Conservation (phyloP, 108 stramenopile species). For the Skeletonema menzelii region DNA sequence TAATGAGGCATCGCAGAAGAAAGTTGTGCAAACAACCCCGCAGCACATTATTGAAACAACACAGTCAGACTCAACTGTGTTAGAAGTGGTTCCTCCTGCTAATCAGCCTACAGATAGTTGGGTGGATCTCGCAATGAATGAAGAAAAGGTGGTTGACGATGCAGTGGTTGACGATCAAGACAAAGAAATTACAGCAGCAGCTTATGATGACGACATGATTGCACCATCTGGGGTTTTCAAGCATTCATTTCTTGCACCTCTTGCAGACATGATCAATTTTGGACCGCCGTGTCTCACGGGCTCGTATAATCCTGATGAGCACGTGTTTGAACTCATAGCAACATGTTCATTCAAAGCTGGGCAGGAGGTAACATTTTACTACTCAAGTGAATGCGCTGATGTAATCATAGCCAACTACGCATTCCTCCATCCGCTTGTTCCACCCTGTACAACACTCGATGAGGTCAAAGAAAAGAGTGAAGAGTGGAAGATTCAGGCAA, state of each 20-base stretch:
- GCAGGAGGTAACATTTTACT: constrained; percentile 88
- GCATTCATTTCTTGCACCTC: constrained; percentile 83
- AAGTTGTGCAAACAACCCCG: neutral
- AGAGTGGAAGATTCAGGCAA: constrained; percentile 24
- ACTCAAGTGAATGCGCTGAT: constrained; percentile 78
- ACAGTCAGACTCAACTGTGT: constrained; percentile 30
- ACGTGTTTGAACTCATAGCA: constrained; percentile 76
- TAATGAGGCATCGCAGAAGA: neutral
- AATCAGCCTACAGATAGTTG: constrained; percentile 52
- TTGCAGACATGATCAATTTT: constrained; percentile 86
- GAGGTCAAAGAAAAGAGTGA: constrained; percentile 38
- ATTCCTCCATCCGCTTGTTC: constrained; percentile 70
- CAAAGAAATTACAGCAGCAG: neutral
- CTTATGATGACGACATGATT: constrained; percentile 23
- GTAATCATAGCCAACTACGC: constrained; percentile 81
- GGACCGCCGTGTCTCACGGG: constrained; percentile 85
- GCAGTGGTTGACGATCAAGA: neutral
- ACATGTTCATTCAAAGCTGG: constrained; percentile 71
- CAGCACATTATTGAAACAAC: constrained; percentile 1
- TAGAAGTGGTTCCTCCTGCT: constrained; percentile 43
- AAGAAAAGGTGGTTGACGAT: constrained; percentile 56
- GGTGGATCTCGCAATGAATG: constrained; percentile 50
- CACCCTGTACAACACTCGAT: constrained; percentile 33
- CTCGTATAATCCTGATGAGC: constrained; percentile 63
- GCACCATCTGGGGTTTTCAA: constrained; percentile 3